Base-by-base conservation (phyloP, 1,284 basidiomycete species). In the Phellinidium pouzarii region DNA sequence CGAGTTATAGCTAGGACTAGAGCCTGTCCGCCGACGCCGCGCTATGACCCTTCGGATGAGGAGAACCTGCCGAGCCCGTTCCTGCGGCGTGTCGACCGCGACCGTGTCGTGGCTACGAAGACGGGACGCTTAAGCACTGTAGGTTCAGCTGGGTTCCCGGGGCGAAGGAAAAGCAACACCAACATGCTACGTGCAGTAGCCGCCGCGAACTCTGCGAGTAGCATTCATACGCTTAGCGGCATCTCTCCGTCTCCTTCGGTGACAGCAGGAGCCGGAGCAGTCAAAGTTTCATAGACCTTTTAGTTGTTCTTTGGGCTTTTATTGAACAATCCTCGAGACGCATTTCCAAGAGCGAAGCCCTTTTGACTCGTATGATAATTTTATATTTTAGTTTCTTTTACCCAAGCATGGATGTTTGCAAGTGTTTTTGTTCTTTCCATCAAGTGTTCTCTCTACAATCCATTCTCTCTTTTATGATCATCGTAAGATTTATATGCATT, bases 11-110 rank as follows among this genome's bases (percentile, higher is more conserved):
- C n/a, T n/a, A n/a, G n/a, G n/a, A n/a, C n/a, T n/a, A n/a, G n/a
- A n/a, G n/a, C n/a, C n/a, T n/a, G n/a, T n/a, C 57, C 63, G 54
- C 56, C 71, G 54, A 47, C 61, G 67, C 19, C 72, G 76, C 2
- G 70, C 75, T 90, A 87, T 59, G 79, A 90, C 65, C 60, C 84
- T 4, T 72, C 73, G 1, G 86, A 91, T 63, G 87, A 90, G 62
- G 88, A 90, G 65, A 91, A 89, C 64, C 73, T 91, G 0, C 90
- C 89, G 0, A 87, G 84, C 59, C 90, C 90, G 1, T 92, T 91
- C 68, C 62, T 92, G 40, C 85, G 84, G 65, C 73, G 76, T 23
- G 63, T 62, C 0, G 79, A 81, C 22, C 70, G 75, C 14, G 70
- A 69, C 19, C 66, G 64, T 14, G 41, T 9, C 4, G 31, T 31